A percentile compares a stretch with the other conserved stretches of the same genome.
Conservation (phyloP, 2,329 filamentous ascomycete genomes). For the Whalleya microplaca region DNA sequence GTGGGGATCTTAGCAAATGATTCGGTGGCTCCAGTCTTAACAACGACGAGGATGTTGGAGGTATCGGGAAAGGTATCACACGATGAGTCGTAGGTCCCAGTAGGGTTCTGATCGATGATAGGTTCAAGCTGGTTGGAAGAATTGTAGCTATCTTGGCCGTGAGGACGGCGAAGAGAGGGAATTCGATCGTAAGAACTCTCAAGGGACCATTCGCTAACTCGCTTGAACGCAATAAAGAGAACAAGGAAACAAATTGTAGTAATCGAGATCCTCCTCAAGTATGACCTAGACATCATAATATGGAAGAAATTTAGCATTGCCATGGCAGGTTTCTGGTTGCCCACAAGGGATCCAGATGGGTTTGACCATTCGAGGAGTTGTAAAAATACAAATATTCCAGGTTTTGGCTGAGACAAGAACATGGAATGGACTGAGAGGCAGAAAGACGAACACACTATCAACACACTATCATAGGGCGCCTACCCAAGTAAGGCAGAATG, state of each 20-base stretch:
- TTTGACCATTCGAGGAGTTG: too few relatives aligned
- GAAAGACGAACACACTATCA: too few relatives aligned
- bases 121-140: conserved; percentile 4
- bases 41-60: conserved; percentile 52
- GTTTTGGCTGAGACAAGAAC: too few relatives aligned
- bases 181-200: conserved; percentile 31
- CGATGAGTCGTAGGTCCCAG: conserved; percentile 21
- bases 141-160: conserved; percentile 12
- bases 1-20: conserved; percentile 55
- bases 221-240: neutral
- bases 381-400: too few relatives aligned
- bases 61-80: conserved; percentile 46
- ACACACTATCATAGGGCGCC: too few relatives aligned
- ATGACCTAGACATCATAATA: neutral
- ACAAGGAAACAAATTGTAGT: neutral
- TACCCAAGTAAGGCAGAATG: too few relatives aligned
- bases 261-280: neutral
- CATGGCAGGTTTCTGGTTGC: too few relatives aligned
- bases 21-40: conserved; percentile 63
- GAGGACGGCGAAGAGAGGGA: conserved; percentile 2
- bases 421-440: too few relatives aligned
- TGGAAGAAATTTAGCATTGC: too few relatives aligned
- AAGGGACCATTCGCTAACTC: neutral
- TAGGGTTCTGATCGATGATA: neutral
- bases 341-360: too few relatives aligned